Base-by-base conservation (phyloP, 306 rosid genomes). In the Quercus alba region DNA sequence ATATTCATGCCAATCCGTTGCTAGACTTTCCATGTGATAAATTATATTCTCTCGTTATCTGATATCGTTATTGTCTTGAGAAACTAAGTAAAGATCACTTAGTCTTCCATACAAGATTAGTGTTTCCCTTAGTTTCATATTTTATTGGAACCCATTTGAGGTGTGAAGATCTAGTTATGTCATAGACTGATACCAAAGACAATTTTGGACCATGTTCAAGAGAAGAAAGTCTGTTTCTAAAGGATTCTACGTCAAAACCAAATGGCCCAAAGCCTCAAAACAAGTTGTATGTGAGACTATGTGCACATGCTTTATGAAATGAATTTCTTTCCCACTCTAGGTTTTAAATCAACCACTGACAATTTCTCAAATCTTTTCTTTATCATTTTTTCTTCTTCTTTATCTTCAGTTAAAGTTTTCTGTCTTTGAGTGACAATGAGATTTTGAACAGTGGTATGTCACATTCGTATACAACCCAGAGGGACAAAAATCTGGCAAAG, bases 391-490 rank as follows among this genome's bases (percentile, higher is more conserved):
- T 67, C 25, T 58, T 15, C 19, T 49, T 25, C 4, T 44, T 59
- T 52, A 30, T 46, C 23, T 12, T 68, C 19, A 19, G 49, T 77
- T 52, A 14, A 23, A 41, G 25, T 49, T 35, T 46, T 49, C 70
- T 58, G 69, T 75, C 72, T 51, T 28, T 86, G 72, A 49, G 55
- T 72, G 71, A 28, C 38, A 4, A 51, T 33, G 49, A 80, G 18
- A 61, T 87, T 62, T 56, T 83, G 82, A 76, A 77, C 89, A 93
- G 98, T 76, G 97, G 98, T 71, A 82, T 91, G 89, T 93, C 99
- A 9, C 92, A 85, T 78, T 91, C 98, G 67, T 96, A 90, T 78
- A 90, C 99, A 62, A 87, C 74, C 68, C 97, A 91, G 58, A 78
- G 97, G 87, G 99, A 96, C 85, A 96, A 88, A 82, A 91, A 82